These are phyloP conservation scores for Hypoxylon sp. DNA, from an alignment of 2,329 filamentous ascomycete genomes.

Conservation along the genomic window DNA sequence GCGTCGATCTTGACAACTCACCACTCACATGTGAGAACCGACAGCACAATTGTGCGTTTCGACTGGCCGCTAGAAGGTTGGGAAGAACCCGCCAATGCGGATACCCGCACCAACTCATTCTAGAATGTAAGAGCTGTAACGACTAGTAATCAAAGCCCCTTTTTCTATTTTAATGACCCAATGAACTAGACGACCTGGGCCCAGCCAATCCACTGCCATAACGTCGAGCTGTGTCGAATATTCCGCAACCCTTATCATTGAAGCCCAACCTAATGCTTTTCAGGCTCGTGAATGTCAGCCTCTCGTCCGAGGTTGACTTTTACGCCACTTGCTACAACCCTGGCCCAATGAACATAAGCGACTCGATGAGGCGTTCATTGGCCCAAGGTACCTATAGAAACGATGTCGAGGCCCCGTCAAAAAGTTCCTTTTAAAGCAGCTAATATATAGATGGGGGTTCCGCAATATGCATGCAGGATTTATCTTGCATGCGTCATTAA, in stretches of 20 bases:
- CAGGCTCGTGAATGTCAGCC: not conserved
- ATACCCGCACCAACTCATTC: conserved; percentile 47
- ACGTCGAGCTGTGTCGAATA: not conserved
- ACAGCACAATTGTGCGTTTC: not conserved
- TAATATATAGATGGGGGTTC: conserved; percentile 15
- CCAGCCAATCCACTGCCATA: conserved; percentile 4
- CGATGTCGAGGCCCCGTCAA: conserved; percentile 11
- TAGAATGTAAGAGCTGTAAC: conserved; percentile 39
- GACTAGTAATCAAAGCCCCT: conserved; percentile 30
- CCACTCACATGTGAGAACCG: conserved; percentile 22
- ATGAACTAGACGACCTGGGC: not conserved
- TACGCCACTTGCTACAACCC: conserved; percentile 6
- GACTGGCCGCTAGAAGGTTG: conserved; percentile 1
- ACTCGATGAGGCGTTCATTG: conserved; percentile 12
- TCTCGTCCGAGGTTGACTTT: conserved; percentile 2
- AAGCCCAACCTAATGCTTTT: conserved; percentile 2
- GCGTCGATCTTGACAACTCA: conserved; percentile 30
- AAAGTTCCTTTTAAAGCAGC: conserved; percentile 6
- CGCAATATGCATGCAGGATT: conserved; percentile 32
- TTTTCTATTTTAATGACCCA: conserved; percentile 1
- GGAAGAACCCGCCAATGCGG: conserved; percentile 35
- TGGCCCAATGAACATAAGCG: conserved; percentile 5
- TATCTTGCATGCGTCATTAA: conserved; percentile 24
- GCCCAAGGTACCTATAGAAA: conserved; percentile 2
- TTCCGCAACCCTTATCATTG: not conserved